phyloP scores from a whole-genome alignment of 805 yeast species.

The Saccharomycopsis sp. region DNA sequence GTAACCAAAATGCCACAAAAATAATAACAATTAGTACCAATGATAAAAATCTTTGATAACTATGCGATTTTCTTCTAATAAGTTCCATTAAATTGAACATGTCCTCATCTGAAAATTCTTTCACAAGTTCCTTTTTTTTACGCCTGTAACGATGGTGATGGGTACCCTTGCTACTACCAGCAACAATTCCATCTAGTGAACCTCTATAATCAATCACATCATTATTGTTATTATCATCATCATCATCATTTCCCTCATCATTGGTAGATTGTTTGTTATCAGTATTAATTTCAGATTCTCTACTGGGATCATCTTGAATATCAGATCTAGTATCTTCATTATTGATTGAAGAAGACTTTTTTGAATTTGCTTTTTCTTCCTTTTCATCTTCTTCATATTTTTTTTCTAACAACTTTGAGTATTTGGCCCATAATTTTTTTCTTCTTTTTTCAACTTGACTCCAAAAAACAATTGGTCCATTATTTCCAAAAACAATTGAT shows the following conservation, averaged over 20 bases:
- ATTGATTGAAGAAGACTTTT: background rate
- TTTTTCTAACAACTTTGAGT: conserved; percentile 7
- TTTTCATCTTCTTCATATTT: background rate
- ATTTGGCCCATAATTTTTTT: conserved; percentile 23
- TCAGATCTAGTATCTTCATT: background rate
- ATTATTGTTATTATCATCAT: background rate
- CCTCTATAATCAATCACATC: background rate
- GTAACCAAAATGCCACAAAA: conserved; percentile 52
- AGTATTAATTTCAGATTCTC: background rate
- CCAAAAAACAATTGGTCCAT: conserved; percentile 56
- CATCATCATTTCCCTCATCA: conserved; percentile 2
- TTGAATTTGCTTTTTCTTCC: background rate
- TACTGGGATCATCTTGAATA: background rate
- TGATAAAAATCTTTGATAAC: conserved; percentile 30
- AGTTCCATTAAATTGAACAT: conserved; percentile 47
- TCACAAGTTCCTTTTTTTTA: background rate
- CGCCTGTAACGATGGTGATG: conserved; percentile 1
- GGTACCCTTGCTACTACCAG: background rate
- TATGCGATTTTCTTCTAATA: conserved; percentile 33
- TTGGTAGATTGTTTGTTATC: background rate
- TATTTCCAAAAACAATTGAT: conserved; percentile 48
- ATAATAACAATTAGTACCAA: conserved; percentile 30
- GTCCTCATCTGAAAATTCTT: conserved; percentile 30
- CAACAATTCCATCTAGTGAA: background rate
- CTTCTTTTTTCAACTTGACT: conserved; percentile 50